Evolutionary conservation across 1,139 yeast genomes (phyloP), one percentile per base, ranked within the genome.

Genomic region (Blastobotrys petasosporus): DNA sequence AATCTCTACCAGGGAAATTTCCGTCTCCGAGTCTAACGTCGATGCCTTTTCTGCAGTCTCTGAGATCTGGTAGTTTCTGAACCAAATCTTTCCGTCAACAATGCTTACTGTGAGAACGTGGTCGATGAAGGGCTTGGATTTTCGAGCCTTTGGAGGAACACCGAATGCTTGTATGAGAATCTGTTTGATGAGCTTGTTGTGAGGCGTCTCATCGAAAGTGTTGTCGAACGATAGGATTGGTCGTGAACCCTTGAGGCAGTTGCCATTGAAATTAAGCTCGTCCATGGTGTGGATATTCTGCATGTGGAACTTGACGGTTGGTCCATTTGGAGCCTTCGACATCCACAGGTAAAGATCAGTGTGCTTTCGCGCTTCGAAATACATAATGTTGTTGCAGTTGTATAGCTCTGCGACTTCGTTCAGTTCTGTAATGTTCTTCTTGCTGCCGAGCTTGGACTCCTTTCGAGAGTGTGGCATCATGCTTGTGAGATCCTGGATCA

Each of bases 311-410:
- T 94, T 92, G 61, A 85, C 73, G 23, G 97, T 90, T 48, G 99
- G 99, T 1, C 99, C 99, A 65, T 92, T 92, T 41, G 98, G 98
- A 25, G 97, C 95, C 69, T 92, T 90, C 36, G 96, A 77, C 55
- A 92, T 68, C 97, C 97, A 92, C 65, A 92, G 68, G 66, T 94
- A 92, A 62, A 92, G 78, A 70, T 92, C 99, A 67, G 82, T 86
- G 68, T 92, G 97, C 70, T 94, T 92, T 71, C 97, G 82, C 49
- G 95, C 90, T 68, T 92, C 99, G 62, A 94, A 94, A 66, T 85
- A 92, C 67, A 88, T 73, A 56, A 94, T 79, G 64, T 92, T 92
- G 71, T 92, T 94, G 76, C 99, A 94, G 74, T 92, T 92, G 76
- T 92, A 88, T 54, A 94, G 74, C 63, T 94, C 98, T 2, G 98